These are phyloP conservation scores for Saccharomycopsis synnaedendra DNA, from an alignment of 805 yeast genomes.

Conservation along the genomic window DNA sequence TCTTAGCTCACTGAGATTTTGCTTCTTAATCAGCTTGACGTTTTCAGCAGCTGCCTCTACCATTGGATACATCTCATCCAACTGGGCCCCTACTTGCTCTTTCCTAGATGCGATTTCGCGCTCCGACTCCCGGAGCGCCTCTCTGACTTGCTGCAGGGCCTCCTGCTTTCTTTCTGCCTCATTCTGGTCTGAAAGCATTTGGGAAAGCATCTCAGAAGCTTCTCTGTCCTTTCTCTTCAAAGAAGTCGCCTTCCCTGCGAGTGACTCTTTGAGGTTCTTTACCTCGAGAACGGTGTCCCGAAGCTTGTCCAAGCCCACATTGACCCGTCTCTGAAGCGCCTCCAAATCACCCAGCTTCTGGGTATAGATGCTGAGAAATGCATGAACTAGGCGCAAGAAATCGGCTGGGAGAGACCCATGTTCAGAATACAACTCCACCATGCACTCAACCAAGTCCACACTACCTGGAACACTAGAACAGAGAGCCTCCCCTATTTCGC, in stretches of 20 bases:
- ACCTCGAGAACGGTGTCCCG: constrained; percentile 71
- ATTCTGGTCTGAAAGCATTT: constrained; percentile 74
- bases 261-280: constrained; percentile 38
- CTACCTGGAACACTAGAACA: constrained; percentile 37
- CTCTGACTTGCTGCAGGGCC: constrained; percentile 68
- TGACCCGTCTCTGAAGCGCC: constrained; percentile 59
- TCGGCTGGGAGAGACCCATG: constrained; percentile 36
- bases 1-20: constrained; percentile 79
- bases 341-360: constrained; percentile 39
- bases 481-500: constrained; percentile 35
- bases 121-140: constrained; percentile 59
- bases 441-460: neutral
- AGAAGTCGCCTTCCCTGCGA: constrained; percentile 40
- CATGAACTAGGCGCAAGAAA: constrained; percentile 38
- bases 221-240: constrained; percentile 49
- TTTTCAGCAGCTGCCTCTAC: constrained; percentile 52
- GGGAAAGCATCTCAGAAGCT: constrained; percentile 60
- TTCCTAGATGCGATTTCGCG: constrained; percentile 43
- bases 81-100: constrained; percentile 43
- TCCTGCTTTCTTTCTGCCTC: constrained; percentile 88
- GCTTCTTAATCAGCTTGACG: constrained; percentile 87
- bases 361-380: constrained; percentile 32
- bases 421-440: constrained; percentile 13
- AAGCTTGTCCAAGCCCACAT: constrained; percentile 61
- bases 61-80: constrained; percentile 66